A percentile compares a stretch with the other conserved stretches of the same genome.
Conservation (phyloP, 179 eudicot genomes). For the Spergularia azorica region DNA sequence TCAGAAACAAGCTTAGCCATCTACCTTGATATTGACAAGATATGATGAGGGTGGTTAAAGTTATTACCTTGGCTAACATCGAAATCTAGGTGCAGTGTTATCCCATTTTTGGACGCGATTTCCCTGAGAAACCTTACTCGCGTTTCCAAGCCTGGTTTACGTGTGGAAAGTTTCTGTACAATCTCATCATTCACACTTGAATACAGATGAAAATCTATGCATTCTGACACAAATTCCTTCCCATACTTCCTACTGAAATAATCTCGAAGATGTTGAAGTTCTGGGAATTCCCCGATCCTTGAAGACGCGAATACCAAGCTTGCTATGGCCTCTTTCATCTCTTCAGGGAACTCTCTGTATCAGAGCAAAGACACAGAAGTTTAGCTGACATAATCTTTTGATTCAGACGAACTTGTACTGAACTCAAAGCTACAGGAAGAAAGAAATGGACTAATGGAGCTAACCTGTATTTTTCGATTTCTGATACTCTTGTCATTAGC, state of each 20-base stretch:
- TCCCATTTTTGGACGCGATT: constrained; percentile 48
- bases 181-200: constrained; percentile 58
- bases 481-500: constrained; percentile 40
- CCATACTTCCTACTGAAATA: constrained; percentile 52
- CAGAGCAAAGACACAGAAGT: neutral
- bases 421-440: neutral
- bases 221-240: constrained; percentile 47
- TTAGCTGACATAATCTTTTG: neutral
- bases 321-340: constrained; percentile 57
- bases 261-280: constrained; percentile 55
- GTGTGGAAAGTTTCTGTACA: constrained; percentile 40
- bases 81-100: constrained; percentile 25
- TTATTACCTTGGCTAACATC: constrained; percentile 17
- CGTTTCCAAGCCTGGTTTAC: constrained; percentile 44
- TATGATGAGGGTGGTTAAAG: neutral
- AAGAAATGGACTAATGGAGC: neutral
- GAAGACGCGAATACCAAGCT: constrained; percentile 67
- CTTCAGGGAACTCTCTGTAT: constrained; percentile 63
- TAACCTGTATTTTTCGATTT: constrained; percentile 46
- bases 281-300: constrained; percentile 73
- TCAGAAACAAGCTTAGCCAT: constrained; percentile 10
- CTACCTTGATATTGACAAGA: neutral
- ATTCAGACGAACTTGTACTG: neutral
- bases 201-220: constrained; percentile 47
- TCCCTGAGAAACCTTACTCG: constrained; percentile 37